Conservation (phyloP, 345 rosid species). For the Acer saccharum region DNA sequence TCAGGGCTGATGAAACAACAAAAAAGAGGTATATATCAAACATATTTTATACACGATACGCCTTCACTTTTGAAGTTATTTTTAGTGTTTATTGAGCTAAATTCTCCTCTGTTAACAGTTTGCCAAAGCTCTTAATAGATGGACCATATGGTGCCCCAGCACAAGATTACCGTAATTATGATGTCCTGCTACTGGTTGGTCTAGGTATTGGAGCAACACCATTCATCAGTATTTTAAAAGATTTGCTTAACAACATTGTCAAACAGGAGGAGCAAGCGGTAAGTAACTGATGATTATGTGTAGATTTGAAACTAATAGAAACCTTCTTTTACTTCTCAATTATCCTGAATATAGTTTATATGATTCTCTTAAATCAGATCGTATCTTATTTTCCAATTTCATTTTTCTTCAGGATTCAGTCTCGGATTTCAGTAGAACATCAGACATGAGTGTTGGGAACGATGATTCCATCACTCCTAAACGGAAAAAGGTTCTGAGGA, state of each 20-base stretch:
- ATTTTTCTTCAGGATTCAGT: slow-evolving; percentile 57
- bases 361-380: neutral
- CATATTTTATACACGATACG: too few relatives aligned
- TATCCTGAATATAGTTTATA: neutral
- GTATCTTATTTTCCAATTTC: slow-evolving; percentile 12
- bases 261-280: slow-evolving; percentile 93
- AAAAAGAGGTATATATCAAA: slow-evolving; percentile 56
- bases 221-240: slow-evolving; percentile 94
- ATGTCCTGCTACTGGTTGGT: slow-evolving; percentile 88
- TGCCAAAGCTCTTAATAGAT: slow-evolving; percentile 94
- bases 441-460: slow-evolving; percentile 67
- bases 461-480: slow-evolving; percentile 49
- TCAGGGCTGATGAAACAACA: slow-evolving; percentile 94
- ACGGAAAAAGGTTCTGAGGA: slow-evolving; percentile 60
- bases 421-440: slow-evolving; percentile 62
- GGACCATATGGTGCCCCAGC: slow-evolving; percentile 99
- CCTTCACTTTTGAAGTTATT: neutral
- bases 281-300: slow-evolving; percentile 32
- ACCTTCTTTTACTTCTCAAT: neutral
- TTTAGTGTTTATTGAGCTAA: slow-evolving; percentile 5
- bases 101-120: slow-evolving; percentile 44
- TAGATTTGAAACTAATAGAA: neutral
- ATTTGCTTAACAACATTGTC: slow-evolving; percentile 83
- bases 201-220: slow-evolving; percentile 99
- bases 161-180: slow-evolving; percentile 87